Evolutionary conservation across 139 green algal genomes (phyloP).

Genomic region (Chlorella sp.): DNA sequence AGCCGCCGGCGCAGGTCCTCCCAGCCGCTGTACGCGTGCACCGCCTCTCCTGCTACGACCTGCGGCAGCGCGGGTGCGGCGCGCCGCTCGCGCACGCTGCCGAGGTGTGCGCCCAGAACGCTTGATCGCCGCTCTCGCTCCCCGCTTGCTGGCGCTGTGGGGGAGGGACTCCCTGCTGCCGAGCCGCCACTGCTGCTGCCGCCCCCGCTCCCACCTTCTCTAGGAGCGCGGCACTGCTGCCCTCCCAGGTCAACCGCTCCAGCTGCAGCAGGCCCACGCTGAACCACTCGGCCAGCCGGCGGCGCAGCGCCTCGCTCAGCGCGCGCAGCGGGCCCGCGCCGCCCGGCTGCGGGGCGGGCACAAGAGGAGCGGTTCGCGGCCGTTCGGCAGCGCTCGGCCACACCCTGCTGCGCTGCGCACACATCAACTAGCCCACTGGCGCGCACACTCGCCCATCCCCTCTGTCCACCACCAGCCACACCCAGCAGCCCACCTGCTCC

Average conservation of each 20-base stretch:
- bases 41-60: slow-evolving; percentile 62
- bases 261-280: slow-evolving; percentile 72
- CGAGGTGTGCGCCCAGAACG: no score
- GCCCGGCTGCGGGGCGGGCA: neutral
- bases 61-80: neutral
- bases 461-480: neutral
- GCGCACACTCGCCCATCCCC: neutral
- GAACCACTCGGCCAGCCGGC: slow-evolving; percentile 72
- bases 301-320: slow-evolving; percentile 35
- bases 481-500: slow-evolving; percentile 3
- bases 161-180: no score
- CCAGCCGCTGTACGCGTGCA: slow-evolving; percentile 63
- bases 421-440: slow-evolving; percentile 34
- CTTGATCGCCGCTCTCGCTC: no score
- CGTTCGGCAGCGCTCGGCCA: neutral
- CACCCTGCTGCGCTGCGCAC: slow-evolving; percentile 31
- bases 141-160: no score
- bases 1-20: slow-evolving; percentile 62
- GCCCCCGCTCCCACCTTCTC: slow-evolving; percentile 54
- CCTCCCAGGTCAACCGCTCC: slow-evolving; percentile 69
- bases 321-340: slow-evolving; percentile 8
- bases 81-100: no score
- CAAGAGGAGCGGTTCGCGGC: slow-evolving; percentile 1
- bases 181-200: no score
- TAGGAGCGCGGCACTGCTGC: slow-evolving; percentile 57